Evolutionary conservation across 441 rosid genomes (phyloP).

Genomic region (Gossypium armourianum): DNA sequence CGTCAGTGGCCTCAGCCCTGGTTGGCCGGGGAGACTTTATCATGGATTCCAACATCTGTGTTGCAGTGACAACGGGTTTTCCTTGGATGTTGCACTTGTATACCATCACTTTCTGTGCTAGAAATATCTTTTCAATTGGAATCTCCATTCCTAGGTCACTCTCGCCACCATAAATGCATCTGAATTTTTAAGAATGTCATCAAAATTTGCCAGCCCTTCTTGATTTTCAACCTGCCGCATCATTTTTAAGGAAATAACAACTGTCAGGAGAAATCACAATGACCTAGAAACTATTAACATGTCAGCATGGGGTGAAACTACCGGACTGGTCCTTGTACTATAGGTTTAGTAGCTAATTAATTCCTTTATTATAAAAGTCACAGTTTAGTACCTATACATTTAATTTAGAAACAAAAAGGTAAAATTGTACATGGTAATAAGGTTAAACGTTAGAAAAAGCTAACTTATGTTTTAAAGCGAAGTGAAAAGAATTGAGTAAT

Average conservation of each 20-base stretch:
- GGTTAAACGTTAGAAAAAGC: too few relatives aligned
- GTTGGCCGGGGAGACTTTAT: constrained; percentile 92
- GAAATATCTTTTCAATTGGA: constrained; percentile 83
- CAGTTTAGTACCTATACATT: too few relatives aligned
- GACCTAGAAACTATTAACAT: neutral
- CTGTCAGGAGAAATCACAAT: neutral
- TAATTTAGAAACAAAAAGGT: too few relatives aligned
- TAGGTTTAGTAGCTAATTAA: too few relatives aligned
- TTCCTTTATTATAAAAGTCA: too few relatives aligned
- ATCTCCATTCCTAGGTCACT: constrained; percentile 94
- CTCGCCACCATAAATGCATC: constrained; percentile 95
- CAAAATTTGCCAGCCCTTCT: constrained; percentile 86
- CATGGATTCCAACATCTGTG: constrained; percentile 97
- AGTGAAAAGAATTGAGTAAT: too few relatives aligned
- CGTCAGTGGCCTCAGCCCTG: constrained; percentile 93
- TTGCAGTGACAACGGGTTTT: constrained; percentile 90
- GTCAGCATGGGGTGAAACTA: neutral
- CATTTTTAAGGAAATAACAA: constrained; percentile 1
- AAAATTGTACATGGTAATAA: too few relatives aligned
- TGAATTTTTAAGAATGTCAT: constrained; percentile 65
- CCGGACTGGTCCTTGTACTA: too few relatives aligned
- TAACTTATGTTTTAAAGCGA: too few relatives aligned
- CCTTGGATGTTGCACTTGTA: constrained; percentile 88
- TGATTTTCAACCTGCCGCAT: constrained; percentile 68
- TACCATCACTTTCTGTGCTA: constrained; percentile 92